These are phyloP conservation scores for Solanum chiquidenum DNA, from an alignment of 257 asterid species.

Conservation along the genomic window DNA sequence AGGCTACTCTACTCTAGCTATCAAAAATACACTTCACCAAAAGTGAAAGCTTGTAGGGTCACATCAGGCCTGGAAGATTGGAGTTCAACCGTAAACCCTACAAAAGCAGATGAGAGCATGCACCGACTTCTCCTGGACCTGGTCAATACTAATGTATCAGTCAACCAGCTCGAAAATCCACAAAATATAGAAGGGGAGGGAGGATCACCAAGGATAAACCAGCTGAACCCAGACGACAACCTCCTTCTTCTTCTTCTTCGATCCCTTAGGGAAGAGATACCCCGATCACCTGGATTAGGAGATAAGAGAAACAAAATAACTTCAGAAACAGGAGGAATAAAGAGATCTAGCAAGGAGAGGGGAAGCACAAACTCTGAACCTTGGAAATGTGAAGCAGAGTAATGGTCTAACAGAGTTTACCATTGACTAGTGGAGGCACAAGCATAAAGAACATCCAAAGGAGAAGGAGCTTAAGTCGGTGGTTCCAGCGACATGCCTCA, in stretches of 20 bases:
- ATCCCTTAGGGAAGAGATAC: neutral
- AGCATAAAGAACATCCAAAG: neutral
- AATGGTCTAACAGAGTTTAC: neutral
- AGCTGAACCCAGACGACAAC: neutral
- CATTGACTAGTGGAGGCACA: neutral
- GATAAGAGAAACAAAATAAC: neutral
- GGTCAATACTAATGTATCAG: neutral
- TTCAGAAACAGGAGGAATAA: neutral
- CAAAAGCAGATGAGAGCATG: neutral
- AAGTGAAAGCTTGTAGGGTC: neutral
- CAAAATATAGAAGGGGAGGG: neutral
- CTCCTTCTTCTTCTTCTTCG: neutral
- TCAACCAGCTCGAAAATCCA: neutral
- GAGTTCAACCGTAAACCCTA: neutral
- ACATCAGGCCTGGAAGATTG: neutral
- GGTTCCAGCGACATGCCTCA: neutral
- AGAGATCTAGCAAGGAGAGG: neutral
- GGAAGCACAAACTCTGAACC: neutral
- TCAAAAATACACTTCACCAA: neutral
- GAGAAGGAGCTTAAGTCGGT: neutral
- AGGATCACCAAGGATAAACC: neutral
- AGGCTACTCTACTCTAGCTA: neutral
- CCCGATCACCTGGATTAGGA: neutral
- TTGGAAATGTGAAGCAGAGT: neutral
- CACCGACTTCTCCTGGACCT: neutral